A percentile compares a stretch with the other conserved stretches of the same genome.
These are phyloP conservation scores for Heliamphora pulchella DNA, from an alignment of 179 eudicot genomes.

Conservation along the genomic window DNA sequence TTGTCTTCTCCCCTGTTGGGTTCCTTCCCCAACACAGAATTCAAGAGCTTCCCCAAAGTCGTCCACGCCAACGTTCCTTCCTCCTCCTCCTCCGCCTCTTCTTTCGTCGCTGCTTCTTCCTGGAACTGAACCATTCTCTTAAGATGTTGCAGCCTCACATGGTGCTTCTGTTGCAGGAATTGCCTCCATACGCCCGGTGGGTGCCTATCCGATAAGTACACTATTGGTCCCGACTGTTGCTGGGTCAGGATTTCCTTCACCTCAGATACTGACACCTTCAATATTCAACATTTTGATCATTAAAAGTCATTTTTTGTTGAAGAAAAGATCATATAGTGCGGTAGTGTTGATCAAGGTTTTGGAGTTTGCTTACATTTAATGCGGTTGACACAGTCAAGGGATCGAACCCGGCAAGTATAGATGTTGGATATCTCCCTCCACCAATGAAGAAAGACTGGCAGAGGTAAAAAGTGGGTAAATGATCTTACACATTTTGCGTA, in stretches of 20 bases:
- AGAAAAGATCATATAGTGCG: no score
- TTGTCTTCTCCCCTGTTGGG: constrained; percentile 18
- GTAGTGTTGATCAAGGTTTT: not conserved
- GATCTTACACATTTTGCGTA: no score
- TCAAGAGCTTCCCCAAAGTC: constrained; percentile 37
- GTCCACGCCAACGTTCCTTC: constrained; percentile 32
- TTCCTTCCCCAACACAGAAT: constrained; percentile 34
- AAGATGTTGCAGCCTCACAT: constrained; percentile 35
- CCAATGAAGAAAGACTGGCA: constrained; percentile 82
- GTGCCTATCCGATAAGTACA: constrained; percentile 39
- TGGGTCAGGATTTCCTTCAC: constrained; percentile 34
- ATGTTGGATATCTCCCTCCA: constrained; percentile 57
- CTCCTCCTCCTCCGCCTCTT: constrained; percentile 21
- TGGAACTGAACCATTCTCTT: constrained; percentile 28
- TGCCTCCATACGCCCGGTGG: constrained; percentile 40
- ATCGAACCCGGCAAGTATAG: constrained; percentile 69
- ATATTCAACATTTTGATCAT: not conserved
- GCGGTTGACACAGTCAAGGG: constrained; percentile 52
- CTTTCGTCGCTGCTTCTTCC: constrained; percentile 18
- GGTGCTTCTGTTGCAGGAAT: constrained; percentile 33
- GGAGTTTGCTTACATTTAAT: constrained; percentile 43
- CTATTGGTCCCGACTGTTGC: constrained; percentile 55
- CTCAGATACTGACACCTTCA: constrained; percentile 47
- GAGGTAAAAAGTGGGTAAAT: not conserved
- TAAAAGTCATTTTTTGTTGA: no score